Percentiles rank a stretch among this genome's conserved stretches.
phyloP scores from a whole-genome alignment of 106 monocot species.

The Narthecium ossifragum region DNA sequence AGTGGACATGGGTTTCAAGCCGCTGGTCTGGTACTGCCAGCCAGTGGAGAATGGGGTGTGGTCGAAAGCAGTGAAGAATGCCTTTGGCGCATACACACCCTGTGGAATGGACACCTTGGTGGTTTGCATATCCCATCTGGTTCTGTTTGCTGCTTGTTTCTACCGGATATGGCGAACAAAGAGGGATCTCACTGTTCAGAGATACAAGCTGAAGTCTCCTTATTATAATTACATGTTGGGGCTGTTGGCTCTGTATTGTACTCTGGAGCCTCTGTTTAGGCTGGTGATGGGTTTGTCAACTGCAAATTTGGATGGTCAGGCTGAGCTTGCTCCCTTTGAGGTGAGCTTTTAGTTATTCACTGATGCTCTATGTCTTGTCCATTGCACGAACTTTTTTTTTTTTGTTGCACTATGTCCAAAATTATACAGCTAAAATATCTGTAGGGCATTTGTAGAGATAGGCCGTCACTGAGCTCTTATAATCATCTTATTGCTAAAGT shows the following conservation, averaged over 20 bases:
- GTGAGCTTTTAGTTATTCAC: constrained; percentile 1
- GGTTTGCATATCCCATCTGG: constrained; percentile 21
- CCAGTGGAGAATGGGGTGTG: constrained; percentile 23
- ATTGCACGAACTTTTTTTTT: not conserved
- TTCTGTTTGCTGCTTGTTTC: not conserved
- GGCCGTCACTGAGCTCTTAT: too few species aligned
- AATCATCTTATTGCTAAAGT: too few species aligned
- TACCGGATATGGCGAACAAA: constrained; percentile 27
- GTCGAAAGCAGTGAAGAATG: constrained; percentile 14
- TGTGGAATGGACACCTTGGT: constrained; percentile 26
- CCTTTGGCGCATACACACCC: constrained; percentile 25
- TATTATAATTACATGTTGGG: constrained; percentile 19
- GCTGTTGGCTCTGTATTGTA: constrained; percentile 11
- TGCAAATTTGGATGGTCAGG: constrained; percentile 12
- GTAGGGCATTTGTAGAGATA: too few species aligned
- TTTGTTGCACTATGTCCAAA: too few species aligned
- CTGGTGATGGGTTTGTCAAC: constrained; percentile 16
- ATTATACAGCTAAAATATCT: too few species aligned
- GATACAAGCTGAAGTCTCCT: constrained; percentile 13
- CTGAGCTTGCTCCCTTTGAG: constrained; percentile 30
- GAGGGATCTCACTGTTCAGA: constrained; percentile 10
- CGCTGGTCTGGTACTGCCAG: constrained; percentile 26
- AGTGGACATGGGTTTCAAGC: constrained; percentile 13
- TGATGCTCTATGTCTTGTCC: not conserved
- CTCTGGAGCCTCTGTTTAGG: constrained; percentile 13